Base-by-base conservation (phyloP, 441 rosid species). In the Pelargonium australe region DNA sequence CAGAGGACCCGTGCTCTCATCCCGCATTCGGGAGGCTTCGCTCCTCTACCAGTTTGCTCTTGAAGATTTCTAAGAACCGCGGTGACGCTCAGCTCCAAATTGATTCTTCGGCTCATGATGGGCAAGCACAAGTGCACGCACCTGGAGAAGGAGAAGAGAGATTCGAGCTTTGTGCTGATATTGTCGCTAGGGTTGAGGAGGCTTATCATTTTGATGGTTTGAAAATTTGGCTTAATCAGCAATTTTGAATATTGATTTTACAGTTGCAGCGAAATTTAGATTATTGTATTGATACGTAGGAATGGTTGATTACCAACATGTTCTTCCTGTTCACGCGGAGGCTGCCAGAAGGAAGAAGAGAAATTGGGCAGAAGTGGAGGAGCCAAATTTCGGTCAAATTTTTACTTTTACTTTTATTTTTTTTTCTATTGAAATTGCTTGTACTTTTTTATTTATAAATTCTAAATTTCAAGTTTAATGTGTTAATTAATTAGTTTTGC, bases 301-400 rank as follows among this genome's bases (percentile, higher is more conserved):
- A 67, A 91, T 92, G 97, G 96, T 74, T 44, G 99, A 95, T 76
- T 95, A 90, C 76, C 97, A 95, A 81, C 97, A 91, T 84, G 97
- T 95, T 68, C 80, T 95, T 64, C 82, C 94, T 67, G 90, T 91
- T 81, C 97, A 95, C 53, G 95, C 96, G 3, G 88, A 89, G 65
- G 76, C 75, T 74, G 90, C 96, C 12, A 78, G 79, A 70, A 78
- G 81, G 79, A 90, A 80, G 75, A 90, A 87, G 85, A 83, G 88
- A 80, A 85, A 80, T 68, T 82, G 86, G 86, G 73, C 78, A 43
- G 96, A 91, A 78, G 53, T 79, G 70, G 84, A 69, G 66, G 80
- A 82, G 20, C 81, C 87, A 9, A 77, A 74, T 47, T 76, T 78
- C 77, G 96, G 94, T 89, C 70, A 74, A 55, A 66, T 16, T 55